phyloP scores from a whole-genome alignment of 305 asterid species.

The Fraxinus nigra region DNA sequence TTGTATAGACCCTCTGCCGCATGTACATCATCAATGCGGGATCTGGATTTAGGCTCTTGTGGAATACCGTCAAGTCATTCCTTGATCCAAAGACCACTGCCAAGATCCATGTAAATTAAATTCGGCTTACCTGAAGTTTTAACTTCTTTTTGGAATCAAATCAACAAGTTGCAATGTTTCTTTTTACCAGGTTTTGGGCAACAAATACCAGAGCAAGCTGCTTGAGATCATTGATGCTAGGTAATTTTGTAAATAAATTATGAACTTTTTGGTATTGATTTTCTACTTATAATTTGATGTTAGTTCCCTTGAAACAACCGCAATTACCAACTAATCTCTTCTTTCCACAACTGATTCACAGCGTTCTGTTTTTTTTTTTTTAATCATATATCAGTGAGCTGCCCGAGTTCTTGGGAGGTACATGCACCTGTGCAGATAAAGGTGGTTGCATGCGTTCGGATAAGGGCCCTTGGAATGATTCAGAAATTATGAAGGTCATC shows the following conservation, averaged over 20 bases:
- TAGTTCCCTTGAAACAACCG: not conserved
- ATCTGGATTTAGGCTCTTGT: conserved; percentile 90
- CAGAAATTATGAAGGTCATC: conserved; percentile 82
- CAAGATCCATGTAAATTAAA: conserved; percentile 68
- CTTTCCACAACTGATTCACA: not conserved
- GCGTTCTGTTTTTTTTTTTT: not conserved
- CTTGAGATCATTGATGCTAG: conserved; percentile 89
- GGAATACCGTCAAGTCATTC: conserved; percentile 95
- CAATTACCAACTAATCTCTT: not conserved
- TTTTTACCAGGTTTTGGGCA: conserved; percentile 66
- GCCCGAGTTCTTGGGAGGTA: conserved; percentile 95
- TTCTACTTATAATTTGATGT: not conserved
- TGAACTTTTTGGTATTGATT: not conserved
- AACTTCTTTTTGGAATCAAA: not conserved
- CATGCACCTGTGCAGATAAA: conserved; percentile 81
- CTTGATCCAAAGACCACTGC: conserved; percentile 97
- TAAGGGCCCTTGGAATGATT: conserved; percentile 96
- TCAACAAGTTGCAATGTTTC: not conserved
- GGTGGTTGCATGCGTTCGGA: conserved; percentile 94
- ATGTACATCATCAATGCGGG: conserved; percentile 98
- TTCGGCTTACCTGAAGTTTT: not conserved
- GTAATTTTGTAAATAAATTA: conserved; percentile 32
- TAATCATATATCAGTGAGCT: conserved; percentile 61
- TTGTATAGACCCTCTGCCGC: conserved; percentile 69
- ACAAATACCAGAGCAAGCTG: conserved; percentile 88